These are phyloP conservation scores for Aspergillus pseudoterreus DNA, from an alignment of 2,329 filamentous ascomycete species.

Conservation along the genomic window DNA sequence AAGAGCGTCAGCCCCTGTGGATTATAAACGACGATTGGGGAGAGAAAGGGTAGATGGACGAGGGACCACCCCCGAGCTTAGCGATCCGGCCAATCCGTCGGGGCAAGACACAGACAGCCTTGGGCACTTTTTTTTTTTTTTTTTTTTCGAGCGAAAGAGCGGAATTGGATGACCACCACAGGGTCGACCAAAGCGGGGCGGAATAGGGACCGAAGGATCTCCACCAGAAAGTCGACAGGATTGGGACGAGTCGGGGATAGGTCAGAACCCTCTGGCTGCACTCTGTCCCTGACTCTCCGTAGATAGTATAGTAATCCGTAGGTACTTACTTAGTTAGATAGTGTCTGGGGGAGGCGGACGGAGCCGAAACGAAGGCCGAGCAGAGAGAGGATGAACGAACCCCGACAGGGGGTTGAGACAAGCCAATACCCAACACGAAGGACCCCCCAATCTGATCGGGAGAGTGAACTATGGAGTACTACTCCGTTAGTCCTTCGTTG, in stretches of 20 bases:
- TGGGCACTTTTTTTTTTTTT: background rate
- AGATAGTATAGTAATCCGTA: background rate
- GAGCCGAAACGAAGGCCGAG: background rate
- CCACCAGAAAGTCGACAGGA: background rate
- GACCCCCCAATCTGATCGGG: background rate
- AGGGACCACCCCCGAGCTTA: background rate
- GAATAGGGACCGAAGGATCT: background rate
- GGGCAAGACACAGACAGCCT: background rate
- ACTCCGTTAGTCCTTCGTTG: background rate
- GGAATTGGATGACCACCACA: background rate
- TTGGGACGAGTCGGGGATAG: background rate
- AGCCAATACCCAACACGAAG: background rate
- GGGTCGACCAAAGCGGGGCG: background rate
- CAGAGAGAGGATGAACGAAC: background rate
- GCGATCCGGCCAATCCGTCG: slow-evolving; percentile 6
- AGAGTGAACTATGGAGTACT: background rate
- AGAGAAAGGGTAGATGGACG: background rate
- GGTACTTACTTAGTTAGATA: background rate
- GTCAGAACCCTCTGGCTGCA: background rate
- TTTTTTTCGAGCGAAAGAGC: background rate
- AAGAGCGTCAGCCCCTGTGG: background rate
- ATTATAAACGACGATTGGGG: background rate
- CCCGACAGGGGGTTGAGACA: background rate
- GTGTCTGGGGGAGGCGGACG: background rate
- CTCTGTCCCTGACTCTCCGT: background rate